Base-by-base conservation (phyloP, 257 asterid species). In the Lantana camara region DNA sequence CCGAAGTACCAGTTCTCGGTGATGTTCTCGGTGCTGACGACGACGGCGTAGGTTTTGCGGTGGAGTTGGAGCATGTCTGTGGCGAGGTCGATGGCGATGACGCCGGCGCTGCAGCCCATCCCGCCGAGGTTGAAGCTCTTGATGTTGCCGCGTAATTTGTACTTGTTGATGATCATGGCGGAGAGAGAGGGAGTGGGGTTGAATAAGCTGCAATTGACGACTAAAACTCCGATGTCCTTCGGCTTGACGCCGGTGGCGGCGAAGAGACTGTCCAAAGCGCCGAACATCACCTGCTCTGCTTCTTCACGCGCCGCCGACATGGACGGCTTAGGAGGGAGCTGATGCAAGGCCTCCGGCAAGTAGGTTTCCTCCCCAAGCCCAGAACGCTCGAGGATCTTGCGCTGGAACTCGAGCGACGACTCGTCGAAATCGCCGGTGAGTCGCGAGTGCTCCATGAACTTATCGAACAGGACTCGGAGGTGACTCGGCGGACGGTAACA, bases 71-170 rank as follows among this genome's bases (percentile, higher is more conserved):
- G 85, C 74, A 79, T 70, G 41, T 82, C 88, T 3, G 70, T 75
- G 0, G 88, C 85, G 16, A 82, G 55, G 38, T 79, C 83, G 0
- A 79, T 34, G 46, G 85, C 79, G 22, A 82, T 79, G 8, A 82
- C 32, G 0, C 88, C 85, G 1, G 88, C 85, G 45, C 88, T 82
- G 61, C 88, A 82, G 3, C 88, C 85, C 79, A 82, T 82, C 9
- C 88, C 85, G 2, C 82, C 79, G 8, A 82, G 64, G 52, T 82
- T 82, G 55, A 75, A 75, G 70, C 67, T 70, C 16, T 24, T 60
- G 0, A 75, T 30, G 3, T 71, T 70, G n/a, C 70, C 79, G 3
- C 83, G 49, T 1, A 82, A 40, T 70, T 82, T 82, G 66, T 79
- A 82, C 4, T 57, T 74, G 55, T 79, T 82, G 1, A 82, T 71